Evolutionary conservation across 2,329 filamentous ascomycete species (phyloP).

Genomic region (Claviceps sorghi): DNA sequence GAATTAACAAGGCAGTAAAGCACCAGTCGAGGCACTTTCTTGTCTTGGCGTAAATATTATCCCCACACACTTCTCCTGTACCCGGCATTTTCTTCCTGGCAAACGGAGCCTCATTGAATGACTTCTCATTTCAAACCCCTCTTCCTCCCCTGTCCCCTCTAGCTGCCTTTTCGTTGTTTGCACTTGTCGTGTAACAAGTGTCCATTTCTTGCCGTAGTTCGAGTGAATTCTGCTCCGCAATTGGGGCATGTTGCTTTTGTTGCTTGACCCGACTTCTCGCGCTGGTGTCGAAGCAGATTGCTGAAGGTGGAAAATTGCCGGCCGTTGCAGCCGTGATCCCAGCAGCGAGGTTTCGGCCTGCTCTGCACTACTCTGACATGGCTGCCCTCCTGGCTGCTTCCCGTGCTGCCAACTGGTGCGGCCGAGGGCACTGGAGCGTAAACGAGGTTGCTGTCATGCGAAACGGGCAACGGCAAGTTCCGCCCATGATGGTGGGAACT

Average conservation of each 20-base stretch:
- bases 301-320: slow-evolving; percentile 93
- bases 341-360: slow-evolving; percentile 87
- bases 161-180: slow-evolving; percentile 42
- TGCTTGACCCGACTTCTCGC: slow-evolving; percentile 85
- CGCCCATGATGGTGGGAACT: slow-evolving; percentile 18
- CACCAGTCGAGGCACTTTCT: background rate
- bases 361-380: slow-evolving; percentile 58
- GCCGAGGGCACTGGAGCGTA: slow-evolving; percentile 25
- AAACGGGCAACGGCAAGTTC: slow-evolving; percentile 22
- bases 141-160: background rate
- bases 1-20: background rate
- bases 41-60: background rate
- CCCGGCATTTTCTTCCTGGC: background rate
- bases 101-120: background rate
- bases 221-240: slow-evolving; percentile 85
- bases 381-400: slow-evolving; percentile 23
- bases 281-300: slow-evolving; percentile 81
- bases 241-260: slow-evolving; percentile 79
- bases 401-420: slow-evolving; percentile 21
- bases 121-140: background rate
- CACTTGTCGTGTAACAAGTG: slow-evolving; percentile 82
- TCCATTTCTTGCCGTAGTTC: slow-evolving; percentile 76
- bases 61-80: background rate
- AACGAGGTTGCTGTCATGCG: slow-evolving; percentile 26
- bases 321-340: slow-evolving; percentile 94